These are phyloP conservation scores for Polygonum maritimum DNA, from an alignment of 148 eudicot species.

Conservation along the genomic window DNA sequence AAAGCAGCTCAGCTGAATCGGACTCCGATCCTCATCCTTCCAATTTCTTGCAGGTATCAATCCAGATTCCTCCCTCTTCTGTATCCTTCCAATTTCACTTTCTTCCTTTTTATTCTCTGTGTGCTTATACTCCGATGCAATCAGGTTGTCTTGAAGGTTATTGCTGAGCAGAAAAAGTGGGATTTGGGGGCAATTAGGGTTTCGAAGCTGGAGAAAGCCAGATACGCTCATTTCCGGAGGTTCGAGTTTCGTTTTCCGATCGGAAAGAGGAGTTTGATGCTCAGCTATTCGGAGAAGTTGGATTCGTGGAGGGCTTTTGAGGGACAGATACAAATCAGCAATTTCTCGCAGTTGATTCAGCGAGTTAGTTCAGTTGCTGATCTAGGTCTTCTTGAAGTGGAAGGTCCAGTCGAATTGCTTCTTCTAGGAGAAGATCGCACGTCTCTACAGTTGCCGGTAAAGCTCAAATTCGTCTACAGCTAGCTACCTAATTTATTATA, in stretches of 20 bases:
- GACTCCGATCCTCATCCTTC: not conserved
- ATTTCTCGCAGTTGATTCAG: conserved; percentile 29
- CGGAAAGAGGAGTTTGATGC: conserved; percentile 26
- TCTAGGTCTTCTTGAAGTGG: conserved; percentile 22
- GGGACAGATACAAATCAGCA: conserved; percentile 10
- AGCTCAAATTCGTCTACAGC: not conserved
- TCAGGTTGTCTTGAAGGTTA: conserved; percentile 41
- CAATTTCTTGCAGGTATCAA: not conserved
- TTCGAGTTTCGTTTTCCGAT: conserved; percentile 28
- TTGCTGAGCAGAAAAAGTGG: conserved; percentile 39
- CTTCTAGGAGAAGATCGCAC: conserved; percentile 28
- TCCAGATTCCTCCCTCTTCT: not conserved
- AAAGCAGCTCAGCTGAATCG: not conserved
- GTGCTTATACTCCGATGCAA: not conserved
- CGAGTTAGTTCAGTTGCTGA: conserved; percentile 23
- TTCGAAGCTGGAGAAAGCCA: conserved; percentile 33
- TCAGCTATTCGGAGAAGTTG: conserved; percentile 30
- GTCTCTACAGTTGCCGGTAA: conserved; percentile 43
- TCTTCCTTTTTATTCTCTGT: not conserved
- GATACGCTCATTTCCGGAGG: conserved; percentile 19
- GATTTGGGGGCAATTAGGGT: conserved; percentile 28
- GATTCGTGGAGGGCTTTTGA: conserved; percentile 34
- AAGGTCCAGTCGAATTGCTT: conserved; percentile 44
- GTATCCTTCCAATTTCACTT: not conserved
- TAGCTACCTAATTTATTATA: not conserved